phyloP scores from a whole-genome alignment of 305 asterid species.

The Nicotiana rustica region DNA sequence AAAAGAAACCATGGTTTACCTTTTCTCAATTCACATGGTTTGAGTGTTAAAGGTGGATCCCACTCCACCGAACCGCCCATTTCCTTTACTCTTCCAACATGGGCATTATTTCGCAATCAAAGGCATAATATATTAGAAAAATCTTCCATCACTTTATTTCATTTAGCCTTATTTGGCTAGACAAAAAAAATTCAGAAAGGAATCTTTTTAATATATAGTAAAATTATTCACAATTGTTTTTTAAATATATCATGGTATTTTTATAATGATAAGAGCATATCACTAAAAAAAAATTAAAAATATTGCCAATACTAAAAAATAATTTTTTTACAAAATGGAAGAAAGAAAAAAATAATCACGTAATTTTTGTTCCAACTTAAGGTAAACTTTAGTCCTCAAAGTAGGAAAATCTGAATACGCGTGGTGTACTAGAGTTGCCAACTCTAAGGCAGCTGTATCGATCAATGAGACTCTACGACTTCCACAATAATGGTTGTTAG shows the following conservation, averaged over 20 bases:
- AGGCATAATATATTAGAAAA: background rate
- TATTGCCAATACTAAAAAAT: too few relatives aligned
- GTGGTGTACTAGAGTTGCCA: slow-evolving; percentile 37
- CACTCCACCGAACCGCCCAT: background rate
- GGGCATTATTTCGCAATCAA: slow-evolving; percentile 1
- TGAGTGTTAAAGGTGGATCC: slow-evolving; percentile 39
- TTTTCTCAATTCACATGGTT: slow-evolving; percentile 27
- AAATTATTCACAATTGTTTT: too few relatives aligned
- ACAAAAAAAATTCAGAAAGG: background rate
- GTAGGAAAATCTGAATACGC: background rate
- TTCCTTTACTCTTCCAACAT: slow-evolving; percentile 3
- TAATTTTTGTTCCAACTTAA: too few relatives aligned
- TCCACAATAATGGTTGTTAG: background rate
- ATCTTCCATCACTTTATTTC: background rate
- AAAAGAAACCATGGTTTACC: background rate
- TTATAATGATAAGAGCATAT: too few relatives aligned
- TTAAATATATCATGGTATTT: too few relatives aligned
- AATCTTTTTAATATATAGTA: too few relatives aligned
- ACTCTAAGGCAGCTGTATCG: slow-evolving; percentile 45
- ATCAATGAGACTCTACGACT: background rate
- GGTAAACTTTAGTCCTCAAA: background rate
- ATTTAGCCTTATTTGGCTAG: background rate
- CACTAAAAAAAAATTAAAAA: too few relatives aligned
- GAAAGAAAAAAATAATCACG: too few relatives aligned
- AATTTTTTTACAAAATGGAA: too few relatives aligned